A percentile compares a stretch with the other conserved stretches of the same genome.
These are phyloP conservation scores for Syncephalastrum racemosum DNA, from an alignment of 371 early-diverging fungal genomes.

Conservation along the genomic window DNA sequence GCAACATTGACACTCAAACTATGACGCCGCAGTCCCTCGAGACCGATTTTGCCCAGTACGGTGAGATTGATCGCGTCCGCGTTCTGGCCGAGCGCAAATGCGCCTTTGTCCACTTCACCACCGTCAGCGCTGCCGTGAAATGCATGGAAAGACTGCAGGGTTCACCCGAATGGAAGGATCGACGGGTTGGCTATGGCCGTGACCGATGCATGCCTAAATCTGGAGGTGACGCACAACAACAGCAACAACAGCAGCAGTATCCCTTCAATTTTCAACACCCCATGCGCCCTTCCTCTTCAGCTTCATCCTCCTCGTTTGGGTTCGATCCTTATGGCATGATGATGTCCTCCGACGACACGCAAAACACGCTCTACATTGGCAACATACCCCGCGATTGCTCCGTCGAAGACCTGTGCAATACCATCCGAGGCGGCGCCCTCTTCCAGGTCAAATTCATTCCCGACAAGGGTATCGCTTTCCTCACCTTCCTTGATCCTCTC, in stretches of 20 bases:
- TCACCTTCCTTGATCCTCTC: conserved; percentile 76
- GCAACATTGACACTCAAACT: conserved; percentile 54
- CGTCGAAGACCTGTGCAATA: conserved; percentile 81
- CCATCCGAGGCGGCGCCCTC: conserved; percentile 80
- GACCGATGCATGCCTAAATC: conserved; percentile 65
- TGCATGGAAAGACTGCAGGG: conserved; percentile 58
- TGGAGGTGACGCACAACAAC: neutral
- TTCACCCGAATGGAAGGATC: conserved; percentile 50
- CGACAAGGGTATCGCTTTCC: conserved; percentile 79
- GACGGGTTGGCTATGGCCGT: conserved; percentile 72
- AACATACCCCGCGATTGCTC: conserved; percentile 69
- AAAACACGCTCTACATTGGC: conserved; percentile 73
- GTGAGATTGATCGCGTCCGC: conserved; percentile 70
- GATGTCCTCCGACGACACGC: conserved; percentile 8
- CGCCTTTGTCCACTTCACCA: conserved; percentile 81
- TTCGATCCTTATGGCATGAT: conserved; percentile 14
- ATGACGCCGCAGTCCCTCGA: conserved; percentile 52
- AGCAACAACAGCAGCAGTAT: conserved; percentile 13
- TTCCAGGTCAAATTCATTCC: conserved; percentile 69
- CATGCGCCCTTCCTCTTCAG: neutral
- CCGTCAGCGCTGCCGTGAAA: conserved; percentile 65
- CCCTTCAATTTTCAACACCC: conserved; percentile 16
- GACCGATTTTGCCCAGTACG: conserved; percentile 62
- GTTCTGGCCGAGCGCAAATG: conserved; percentile 69
- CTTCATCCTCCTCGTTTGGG: conserved; percentile 7